Conservation (phyloP, 2,329 filamentous ascomycete genomes). For the Fusarium coicis region DNA sequence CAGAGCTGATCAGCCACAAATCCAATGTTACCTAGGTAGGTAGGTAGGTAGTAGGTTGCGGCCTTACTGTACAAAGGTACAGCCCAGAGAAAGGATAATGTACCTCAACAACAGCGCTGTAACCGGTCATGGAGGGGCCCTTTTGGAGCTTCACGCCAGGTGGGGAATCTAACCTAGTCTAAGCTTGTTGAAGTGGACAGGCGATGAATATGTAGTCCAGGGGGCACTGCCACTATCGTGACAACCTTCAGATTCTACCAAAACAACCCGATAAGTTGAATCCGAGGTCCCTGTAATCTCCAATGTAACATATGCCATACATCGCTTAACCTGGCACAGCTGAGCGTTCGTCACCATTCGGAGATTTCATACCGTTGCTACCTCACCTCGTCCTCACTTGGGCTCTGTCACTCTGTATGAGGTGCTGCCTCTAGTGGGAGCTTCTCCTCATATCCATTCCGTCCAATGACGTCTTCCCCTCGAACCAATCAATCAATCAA, state of each 20-base stretch:
- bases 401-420: background rate
- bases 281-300: background rate
- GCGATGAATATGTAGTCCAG: background rate
- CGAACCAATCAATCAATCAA: background rate
- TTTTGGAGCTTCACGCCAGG: slow-evolving; percentile 15
- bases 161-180: background rate
- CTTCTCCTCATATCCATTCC: slow-evolving; percentile 16
- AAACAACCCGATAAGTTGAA: slow-evolving; percentile 2
- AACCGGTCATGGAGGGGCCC: background rate
- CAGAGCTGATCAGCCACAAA: background rate
- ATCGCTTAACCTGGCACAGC: slow-evolving; percentile 6
- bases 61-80: background rate
- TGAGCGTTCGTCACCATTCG: slow-evolving; percentile 14
- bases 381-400: background rate
- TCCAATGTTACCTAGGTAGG: background rate
- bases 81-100: background rate
- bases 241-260: background rate
- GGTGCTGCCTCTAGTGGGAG: background rate
- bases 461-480: slow-evolving; percentile 26
- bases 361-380: background rate
- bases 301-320: slow-evolving; percentile 7
- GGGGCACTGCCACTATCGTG: slow-evolving; percentile 7
- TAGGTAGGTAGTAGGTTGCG: background rate
- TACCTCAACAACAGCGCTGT: background rate
- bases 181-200: background rate